Conservation (phyloP, 352 stramenopile species). For the Thraustotheca clavata region DNA sequence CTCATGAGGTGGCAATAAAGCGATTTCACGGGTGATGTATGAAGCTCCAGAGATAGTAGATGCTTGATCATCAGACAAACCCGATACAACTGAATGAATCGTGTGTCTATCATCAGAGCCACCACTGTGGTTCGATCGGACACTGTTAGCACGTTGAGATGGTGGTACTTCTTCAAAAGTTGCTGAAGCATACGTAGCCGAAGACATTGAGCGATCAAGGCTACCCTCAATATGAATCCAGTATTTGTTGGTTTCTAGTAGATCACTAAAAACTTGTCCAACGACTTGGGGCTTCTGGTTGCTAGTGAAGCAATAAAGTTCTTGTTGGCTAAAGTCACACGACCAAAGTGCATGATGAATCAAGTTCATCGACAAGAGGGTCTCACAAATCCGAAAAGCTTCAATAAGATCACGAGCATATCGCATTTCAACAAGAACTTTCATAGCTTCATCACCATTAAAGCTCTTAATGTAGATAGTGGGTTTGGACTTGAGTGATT, state of each 20-base stretch:
- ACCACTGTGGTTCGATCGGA: not conserved
- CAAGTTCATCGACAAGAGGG: conserved; percentile 73
- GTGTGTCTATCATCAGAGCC: not conserved
- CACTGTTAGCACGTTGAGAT: not conserved
- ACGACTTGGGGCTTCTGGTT: conserved; percentile 47
- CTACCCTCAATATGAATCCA: conserved; percentile 44
- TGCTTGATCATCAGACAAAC: conserved; percentile 14
- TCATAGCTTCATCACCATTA: conserved; percentile 57
- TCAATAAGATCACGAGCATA: conserved; percentile 44
- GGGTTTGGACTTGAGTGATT: not conserved
- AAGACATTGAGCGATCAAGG: not conserved
- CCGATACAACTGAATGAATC: conserved; percentile 2
- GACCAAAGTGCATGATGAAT: conserved; percentile 81
- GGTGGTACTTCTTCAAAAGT: conserved; percentile 23
- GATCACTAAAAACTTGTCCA: conserved; percentile 69
- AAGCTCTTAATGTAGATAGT: not conserved
- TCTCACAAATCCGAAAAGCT: conserved; percentile 41
- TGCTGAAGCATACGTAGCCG: conserved; percentile 26
- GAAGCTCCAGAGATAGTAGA: conserved; percentile 18
- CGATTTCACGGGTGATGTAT: not conserved
- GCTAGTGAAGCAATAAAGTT: conserved; percentile 63
- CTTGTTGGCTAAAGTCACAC: conserved; percentile 57
- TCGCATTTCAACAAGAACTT: conserved; percentile 48
- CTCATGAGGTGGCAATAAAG: not conserved
- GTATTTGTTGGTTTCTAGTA: conserved; percentile 71